phyloP scores from a whole-genome alignment of 345 rosid species.

The Turritis glabra region DNA sequence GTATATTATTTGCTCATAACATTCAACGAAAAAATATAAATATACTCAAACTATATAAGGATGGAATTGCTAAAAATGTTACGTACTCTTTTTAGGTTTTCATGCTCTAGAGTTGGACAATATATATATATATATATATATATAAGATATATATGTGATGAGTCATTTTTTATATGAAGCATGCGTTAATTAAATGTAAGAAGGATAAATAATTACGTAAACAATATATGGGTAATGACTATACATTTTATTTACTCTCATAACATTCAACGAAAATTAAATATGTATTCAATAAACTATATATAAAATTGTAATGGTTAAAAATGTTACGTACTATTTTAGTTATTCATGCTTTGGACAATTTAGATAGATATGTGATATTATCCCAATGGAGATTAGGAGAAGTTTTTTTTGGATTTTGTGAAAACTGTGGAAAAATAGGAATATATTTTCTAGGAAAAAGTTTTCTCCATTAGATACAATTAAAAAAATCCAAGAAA shows the following conservation, averaged over 20 bases:
- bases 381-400: too few relatives aligned
- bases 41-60: background rate
- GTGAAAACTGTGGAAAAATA: too few relatives aligned
- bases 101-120: background rate
- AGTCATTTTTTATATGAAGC: background rate
- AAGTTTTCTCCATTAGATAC: too few relatives aligned
- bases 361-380: background rate
- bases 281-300: background rate
- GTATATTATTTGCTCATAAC: background rate
- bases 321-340: background rate
- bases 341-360: constrained; percentile 16
- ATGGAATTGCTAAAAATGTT: background rate
- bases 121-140: background rate
- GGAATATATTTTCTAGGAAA: too few relatives aligned
- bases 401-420: too few relatives aligned
- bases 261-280: background rate
- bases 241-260: background rate
- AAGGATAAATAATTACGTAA: background rate
- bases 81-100: background rate
- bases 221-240: background rate
- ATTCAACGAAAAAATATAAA: background rate
- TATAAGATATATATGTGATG: background rate
- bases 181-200: background rate
- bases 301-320: background rate
- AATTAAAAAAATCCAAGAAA: too few relatives aligned